Conservation (phyloP, 306 rosid genomes). For the apple (Malus domestica) region ASM211411v1 NC_041789.1:32254501-32255000, state of each 20-base stretch:
- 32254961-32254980: not conserved
- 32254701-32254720: slow-evolving; percentile 76
- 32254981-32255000: not conserved
- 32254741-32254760: slow-evolving; percentile 91
- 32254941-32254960: not conserved
- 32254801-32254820: slow-evolving; percentile 2
- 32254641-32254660: not conserved
- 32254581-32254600: slow-evolving; percentile 92
- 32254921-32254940: not conserved
- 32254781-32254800: slow-evolving; percentile 93
- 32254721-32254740: slow-evolving; percentile 99
- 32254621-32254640: slow-evolving; percentile 9
- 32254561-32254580: slow-evolving; percentile 97
- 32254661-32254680: not conserved
- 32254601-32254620: slow-evolving; percentile 54
- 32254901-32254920: slow-evolving; percentile 6
- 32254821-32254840: slow-evolving; percentile 5
- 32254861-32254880: not conserved
- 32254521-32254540: slow-evolving; percentile 33
- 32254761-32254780: slow-evolving; percentile 99
- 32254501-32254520: not conserved
- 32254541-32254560: slow-evolving; percentile 99
- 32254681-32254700: not conserved
- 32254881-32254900: not conserved
- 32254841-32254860: slow-evolving; percentile 9